Evolutionary conservation across 176 grass and related monocot genomes (phyloP).

Genomic region (Tillandsia fasciculata): DNA sequence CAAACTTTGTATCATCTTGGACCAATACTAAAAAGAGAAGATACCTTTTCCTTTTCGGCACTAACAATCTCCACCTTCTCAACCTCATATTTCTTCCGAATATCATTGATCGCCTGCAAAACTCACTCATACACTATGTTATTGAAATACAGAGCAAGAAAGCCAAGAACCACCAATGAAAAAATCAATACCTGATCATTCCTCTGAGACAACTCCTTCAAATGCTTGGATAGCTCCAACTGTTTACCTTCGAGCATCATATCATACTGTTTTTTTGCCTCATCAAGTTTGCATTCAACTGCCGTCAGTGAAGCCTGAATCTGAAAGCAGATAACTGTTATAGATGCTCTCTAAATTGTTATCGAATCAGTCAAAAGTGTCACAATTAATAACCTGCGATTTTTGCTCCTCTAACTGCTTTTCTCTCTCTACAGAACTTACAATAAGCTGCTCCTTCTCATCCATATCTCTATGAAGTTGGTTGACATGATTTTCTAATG

Average conservation of each 20-base stretch:
- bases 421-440: constrained; percentile 49
- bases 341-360: constrained; percentile 19
- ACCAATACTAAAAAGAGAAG: constrained; percentile 12
- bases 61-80: constrained; percentile 85
- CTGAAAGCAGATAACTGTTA: constrained; percentile 31
- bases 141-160: constrained; percentile 6
- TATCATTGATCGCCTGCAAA: constrained; percentile 81
- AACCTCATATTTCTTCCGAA: constrained; percentile 75
- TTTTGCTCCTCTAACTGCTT: constrained; percentile 71
- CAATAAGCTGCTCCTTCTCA: constrained; percentile 77
- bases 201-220: constrained; percentile 80
- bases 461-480: constrained; percentile 39
- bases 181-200: constrained; percentile 75
- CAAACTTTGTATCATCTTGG: constrained; percentile 14
- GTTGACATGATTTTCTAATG: constrained; percentile 58
- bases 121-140: constrained; percentile 25
- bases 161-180: constrained; percentile 4
- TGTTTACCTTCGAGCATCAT: constrained; percentile 87
- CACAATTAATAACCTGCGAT: constrained; percentile 48
- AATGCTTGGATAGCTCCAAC: constrained; percentile 85
- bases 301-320: constrained; percentile 49
- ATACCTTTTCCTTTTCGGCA: constrained; percentile 72
- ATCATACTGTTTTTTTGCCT: constrained; percentile 77
- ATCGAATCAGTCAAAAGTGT: background rate
- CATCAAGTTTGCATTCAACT: constrained; percentile 62